Evolutionary conservation across 192 early-diverging fungal genomes (phyloP).

Genomic region (Coemansia sp.): DNA sequence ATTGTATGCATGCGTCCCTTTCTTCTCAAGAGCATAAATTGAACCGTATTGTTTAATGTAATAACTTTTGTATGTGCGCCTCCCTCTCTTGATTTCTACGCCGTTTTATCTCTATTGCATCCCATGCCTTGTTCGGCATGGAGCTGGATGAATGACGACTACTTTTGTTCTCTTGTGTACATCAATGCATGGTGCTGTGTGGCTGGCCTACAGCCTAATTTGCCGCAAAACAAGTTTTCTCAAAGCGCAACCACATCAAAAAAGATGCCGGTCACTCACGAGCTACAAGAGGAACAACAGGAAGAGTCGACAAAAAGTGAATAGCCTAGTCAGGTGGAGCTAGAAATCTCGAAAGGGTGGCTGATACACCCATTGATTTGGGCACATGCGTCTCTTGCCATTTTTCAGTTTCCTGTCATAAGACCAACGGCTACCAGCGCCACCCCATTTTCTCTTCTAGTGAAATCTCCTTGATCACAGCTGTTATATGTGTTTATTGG

Average conservation of each 20-base stretch:
- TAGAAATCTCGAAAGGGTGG: neutral
- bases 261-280: neutral
- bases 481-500: too few relatives aligned
- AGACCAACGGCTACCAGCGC: neutral
- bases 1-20: constrained; percentile 1
- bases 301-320: neutral
- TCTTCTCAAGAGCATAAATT: constrained; percentile 11
- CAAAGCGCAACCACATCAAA: neutral
- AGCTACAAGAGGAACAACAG: neutral
- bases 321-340: neutral
- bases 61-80: neutral
- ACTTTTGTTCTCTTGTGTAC: neutral
- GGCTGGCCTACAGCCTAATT: neutral
- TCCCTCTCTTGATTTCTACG: constrained; percentile 2
- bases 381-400: neutral
- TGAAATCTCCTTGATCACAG: too few relatives aligned
- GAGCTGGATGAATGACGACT: neutral
- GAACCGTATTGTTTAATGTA: constrained; percentile 6
- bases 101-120: neutral
- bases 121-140: neutral
- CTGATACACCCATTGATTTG: neutral
- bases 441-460: neutral
- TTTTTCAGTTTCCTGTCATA: neutral
- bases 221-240: neutral
- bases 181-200: neutral